Evolutionary conservation across 2,329 filamentous ascomycete genomes (phyloP).

Genomic region (Phialophora macrospora): DNA sequence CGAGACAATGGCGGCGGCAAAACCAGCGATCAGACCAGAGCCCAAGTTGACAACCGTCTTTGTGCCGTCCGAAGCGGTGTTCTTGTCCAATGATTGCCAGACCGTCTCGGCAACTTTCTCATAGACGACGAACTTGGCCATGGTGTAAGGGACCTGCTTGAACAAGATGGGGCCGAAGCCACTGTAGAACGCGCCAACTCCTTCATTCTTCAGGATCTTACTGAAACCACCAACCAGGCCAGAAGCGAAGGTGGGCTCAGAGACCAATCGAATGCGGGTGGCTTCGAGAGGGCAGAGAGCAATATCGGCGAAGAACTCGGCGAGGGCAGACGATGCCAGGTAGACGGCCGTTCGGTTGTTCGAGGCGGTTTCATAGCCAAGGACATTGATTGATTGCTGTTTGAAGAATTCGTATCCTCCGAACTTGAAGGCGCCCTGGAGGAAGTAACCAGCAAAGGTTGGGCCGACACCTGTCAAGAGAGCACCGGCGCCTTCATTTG

Average conservation of each 20-base stretch:
- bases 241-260: constrained; percentile 81
- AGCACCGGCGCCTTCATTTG: constrained; percentile 82
- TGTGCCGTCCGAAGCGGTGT: constrained; percentile 66
- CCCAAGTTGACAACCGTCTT: constrained; percentile 84
- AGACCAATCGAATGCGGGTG: constrained; percentile 91
- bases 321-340: constrained; percentile 66
- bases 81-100: constrained; percentile 74
- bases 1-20: constrained; percentile 83
- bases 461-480: constrained; percentile 84
- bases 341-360: constrained; percentile 83
- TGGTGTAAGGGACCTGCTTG: constrained; percentile 91
- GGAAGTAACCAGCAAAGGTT: constrained; percentile 88
- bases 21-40: constrained; percentile 83
- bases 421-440: constrained; percentile 92
- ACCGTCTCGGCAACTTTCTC: constrained; percentile 81
- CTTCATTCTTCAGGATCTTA: constrained; percentile 84
- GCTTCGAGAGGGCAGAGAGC: constrained; percentile 89
- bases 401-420: constrained; percentile 97
- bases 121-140: constrained; percentile 94
- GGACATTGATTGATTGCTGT: constrained; percentile 79
- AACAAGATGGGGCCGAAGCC: constrained; percentile 87
- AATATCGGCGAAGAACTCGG: constrained; percentile 68
- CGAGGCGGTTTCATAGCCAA: constrained; percentile 77
- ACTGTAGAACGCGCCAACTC: constrained; percentile 84
- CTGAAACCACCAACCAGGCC: constrained; percentile 78